phyloP scores from a whole-genome alignment of 2,329 filamentous ascomycete genomes.

The Sphaerostilbella broomeana region DNA sequence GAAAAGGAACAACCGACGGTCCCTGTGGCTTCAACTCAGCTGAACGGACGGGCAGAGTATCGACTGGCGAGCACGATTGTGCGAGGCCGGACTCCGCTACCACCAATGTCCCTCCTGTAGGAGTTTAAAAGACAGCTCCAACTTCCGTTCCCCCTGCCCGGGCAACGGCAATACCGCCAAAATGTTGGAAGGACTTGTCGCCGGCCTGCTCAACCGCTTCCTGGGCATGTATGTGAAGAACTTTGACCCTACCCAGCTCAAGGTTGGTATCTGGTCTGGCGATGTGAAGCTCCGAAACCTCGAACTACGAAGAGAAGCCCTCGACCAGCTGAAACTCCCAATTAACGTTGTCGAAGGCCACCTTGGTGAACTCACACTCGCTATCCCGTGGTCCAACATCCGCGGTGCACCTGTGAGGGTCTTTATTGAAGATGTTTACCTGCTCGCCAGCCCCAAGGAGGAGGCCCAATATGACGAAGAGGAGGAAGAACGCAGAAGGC shows the following conservation, averaged over 20 bases:
- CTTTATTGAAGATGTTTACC: slow-evolving; percentile 92
- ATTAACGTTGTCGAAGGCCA: slow-evolving; percentile 96
- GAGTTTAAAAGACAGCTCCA: slow-evolving; percentile 7
- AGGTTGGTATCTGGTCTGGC: slow-evolving; percentile 97
- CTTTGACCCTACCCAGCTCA: slow-evolving; percentile 95
- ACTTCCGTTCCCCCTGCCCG: slow-evolving; percentile 36
- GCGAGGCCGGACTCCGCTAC: slow-evolving; percentile 1
- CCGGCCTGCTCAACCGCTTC: slow-evolving; percentile 96
- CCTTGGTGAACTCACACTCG: slow-evolving; percentile 81
- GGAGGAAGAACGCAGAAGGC: slow-evolving; percentile 79
- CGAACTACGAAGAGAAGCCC: slow-evolving; percentile 85
- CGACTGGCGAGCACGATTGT: slow-evolving; percentile 10
- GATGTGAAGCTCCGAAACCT: slow-evolving; percentile 94
- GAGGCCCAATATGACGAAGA: slow-evolving; percentile 89
- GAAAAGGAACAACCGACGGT: background rate
- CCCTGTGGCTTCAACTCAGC: background rate
- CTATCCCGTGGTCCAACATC: slow-evolving; percentile 96
- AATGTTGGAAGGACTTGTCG: slow-evolving; percentile 97
- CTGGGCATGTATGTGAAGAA: slow-evolving; percentile 99
- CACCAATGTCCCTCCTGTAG: slow-evolving; percentile 17
- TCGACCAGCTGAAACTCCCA: slow-evolving; percentile 93
- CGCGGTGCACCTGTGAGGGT: slow-evolving; percentile 90
- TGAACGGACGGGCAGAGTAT: background rate
- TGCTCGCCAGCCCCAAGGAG: slow-evolving; percentile 91
- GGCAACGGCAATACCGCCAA: slow-evolving; percentile 59